These are phyloP conservation scores for Potentilla sterilis DNA, from an alignment of 306 rosid species.

Conservation along the genomic window DNA sequence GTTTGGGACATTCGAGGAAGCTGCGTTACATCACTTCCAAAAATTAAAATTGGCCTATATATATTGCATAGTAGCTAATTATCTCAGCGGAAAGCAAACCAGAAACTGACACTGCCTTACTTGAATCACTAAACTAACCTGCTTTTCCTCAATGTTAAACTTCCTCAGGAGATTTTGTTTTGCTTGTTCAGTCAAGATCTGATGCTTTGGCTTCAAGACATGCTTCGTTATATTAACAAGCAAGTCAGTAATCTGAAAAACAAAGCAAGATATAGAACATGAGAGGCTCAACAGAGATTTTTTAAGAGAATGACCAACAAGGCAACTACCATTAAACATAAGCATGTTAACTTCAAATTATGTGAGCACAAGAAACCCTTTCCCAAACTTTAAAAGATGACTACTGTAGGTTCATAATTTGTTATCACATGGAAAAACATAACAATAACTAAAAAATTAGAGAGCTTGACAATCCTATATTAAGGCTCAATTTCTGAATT, in stretches of 20 bases:
- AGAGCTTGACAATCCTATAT: neutral
- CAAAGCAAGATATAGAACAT: slow-evolving; percentile 20
- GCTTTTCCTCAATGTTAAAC: slow-evolving; percentile 71
- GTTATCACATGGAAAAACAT: neutral
- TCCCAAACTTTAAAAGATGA: neutral
- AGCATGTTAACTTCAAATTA: neutral
- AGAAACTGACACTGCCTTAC: no score
- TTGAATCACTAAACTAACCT: no score
- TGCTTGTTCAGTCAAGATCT: slow-evolving; percentile 53
- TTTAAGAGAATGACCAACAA: slow-evolving; percentile 13
- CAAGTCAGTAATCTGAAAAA: slow-evolving; percentile 81
- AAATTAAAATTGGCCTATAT: no score
- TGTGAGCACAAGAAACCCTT: neutral
- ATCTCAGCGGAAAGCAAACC: no score
- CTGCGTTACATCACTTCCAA: no score
- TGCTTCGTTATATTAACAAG: slow-evolving; percentile 90
- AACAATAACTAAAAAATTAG: neutral
- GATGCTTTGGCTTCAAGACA: slow-evolving; percentile 81
- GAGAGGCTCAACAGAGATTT: slow-evolving; percentile 17
- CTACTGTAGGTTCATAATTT: neutral
- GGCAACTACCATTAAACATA: neutral
- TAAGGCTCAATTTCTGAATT: neutral
- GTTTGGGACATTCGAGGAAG: slow-evolving; percentile 74
- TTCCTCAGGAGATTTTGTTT: slow-evolving; percentile 65
- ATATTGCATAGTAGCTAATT: no score